phyloP scores from a whole-genome alignment of 2,329 filamentous ascomycete species.

The Aspergillus brunneoviolaceus region DNA sequence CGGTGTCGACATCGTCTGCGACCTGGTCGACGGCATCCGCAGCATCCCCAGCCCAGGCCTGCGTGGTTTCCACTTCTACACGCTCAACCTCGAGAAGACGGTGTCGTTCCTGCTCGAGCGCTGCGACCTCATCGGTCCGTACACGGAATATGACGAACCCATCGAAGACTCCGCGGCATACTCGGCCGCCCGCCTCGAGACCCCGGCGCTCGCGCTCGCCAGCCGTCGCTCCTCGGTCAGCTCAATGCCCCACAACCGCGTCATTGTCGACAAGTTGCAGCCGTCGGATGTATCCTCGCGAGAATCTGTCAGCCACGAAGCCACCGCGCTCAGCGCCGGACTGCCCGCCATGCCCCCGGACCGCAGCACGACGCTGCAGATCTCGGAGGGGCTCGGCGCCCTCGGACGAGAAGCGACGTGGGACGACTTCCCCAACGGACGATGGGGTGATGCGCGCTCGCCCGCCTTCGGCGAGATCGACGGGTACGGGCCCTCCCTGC shows the following conservation, averaged over 20 bases:
- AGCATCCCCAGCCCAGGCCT: conserved; percentile 60
- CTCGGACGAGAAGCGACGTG: conserved; percentile 93
- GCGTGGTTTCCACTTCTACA: conserved; percentile 95
- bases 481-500: conserved; percentile 94
- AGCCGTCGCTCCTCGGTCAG: conserved; percentile 72
- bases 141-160: conserved; percentile 44
- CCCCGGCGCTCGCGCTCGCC: conserved; percentile 34
- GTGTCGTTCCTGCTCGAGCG: conserved; percentile 90
- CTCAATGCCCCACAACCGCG: conserved; percentile 80
- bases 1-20: conserved; percentile 66
- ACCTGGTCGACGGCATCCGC: conserved; percentile 78
- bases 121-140: conserved; percentile 72
- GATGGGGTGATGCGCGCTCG: conserved; percentile 90
- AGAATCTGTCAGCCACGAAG: conserved; percentile 55
- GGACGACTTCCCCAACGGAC: conserved; percentile 97
- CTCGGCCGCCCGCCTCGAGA: conserved; percentile 23
- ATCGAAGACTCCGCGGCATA: conserved; percentile 39
- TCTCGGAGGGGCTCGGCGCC: conserved; percentile 88
- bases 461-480: conserved; percentile 96
- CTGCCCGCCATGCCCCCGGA: conserved; percentile 70
- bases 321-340: conserved; percentile 72
- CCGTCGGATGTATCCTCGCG: conserved; percentile 35
- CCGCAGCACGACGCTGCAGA: conserved; percentile 81
- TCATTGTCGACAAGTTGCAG: conserved; percentile 69
- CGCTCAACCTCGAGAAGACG: conserved; percentile 91